phyloP scores from a whole-genome alignment of 495 filamentous ascomycete genomes.

The Penicillium antarcticum region DNA sequence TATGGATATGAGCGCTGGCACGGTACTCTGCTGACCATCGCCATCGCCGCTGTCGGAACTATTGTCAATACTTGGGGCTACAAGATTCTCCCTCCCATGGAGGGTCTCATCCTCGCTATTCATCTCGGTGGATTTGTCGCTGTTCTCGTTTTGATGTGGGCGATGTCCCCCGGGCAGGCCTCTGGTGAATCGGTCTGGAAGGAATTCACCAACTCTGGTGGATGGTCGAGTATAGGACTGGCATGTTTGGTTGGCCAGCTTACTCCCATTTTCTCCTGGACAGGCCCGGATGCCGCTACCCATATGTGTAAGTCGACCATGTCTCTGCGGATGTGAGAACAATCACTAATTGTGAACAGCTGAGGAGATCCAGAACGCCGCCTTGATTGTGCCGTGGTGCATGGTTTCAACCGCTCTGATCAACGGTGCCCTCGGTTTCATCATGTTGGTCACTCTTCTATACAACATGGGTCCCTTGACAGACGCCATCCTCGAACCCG shows the following conservation, averaged over 20 bases:
- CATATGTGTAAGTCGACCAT: constrained; percentile 30
- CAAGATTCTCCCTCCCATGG: constrained; percentile 35
- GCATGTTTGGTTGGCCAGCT: constrained; percentile 43
- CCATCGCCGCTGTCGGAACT: constrained; percentile 34
- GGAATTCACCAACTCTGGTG: constrained; percentile 44
- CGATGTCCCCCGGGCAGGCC: constrained; percentile 34
- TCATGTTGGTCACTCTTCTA: constrained; percentile 42
- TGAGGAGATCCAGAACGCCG: constrained; percentile 50
- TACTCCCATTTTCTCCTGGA: constrained; percentile 40
- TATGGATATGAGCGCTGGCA: constrained; percentile 35
- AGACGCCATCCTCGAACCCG: constrained; percentile 22
- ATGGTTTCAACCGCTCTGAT: constrained; percentile 43
- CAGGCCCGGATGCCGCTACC: constrained; percentile 35
- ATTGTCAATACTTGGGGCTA: constrained; percentile 43
- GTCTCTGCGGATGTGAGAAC: not conserved
- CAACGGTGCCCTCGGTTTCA: constrained; percentile 41
- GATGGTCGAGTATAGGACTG: constrained; percentile 40
- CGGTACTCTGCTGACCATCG: constrained; percentile 42
- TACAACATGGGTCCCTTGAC: constrained; percentile 43
- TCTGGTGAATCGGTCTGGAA: constrained; percentile 37
- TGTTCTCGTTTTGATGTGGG: constrained; percentile 44
- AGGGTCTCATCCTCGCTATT: constrained; percentile 41
- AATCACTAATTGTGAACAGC: constrained; percentile 17
- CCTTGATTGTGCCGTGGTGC: constrained; percentile 40
- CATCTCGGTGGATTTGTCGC: constrained; percentile 50